Evolutionary conservation across 106 monocot species (phyloP), one percentile per base, ranked within the genome.

Genomic region (Hemerocallis citrina): DNA sequence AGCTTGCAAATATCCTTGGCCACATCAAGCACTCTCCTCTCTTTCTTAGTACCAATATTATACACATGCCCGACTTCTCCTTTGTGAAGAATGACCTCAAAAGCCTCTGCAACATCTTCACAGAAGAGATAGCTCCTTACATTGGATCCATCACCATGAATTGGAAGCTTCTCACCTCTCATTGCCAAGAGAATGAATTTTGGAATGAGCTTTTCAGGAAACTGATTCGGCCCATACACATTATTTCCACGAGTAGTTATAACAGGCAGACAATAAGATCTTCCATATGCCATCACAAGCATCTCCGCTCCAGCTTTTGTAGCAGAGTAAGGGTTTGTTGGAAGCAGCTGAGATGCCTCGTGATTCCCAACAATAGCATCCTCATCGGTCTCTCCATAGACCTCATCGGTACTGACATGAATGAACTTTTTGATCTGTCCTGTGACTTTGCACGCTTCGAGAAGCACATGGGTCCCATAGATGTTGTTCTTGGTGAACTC

Each of bases 401-500:
- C 93, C 54, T 93, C 93, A 50, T 93, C 93, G 15, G 93, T 93
- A 34, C 93, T 93, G 0, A 93, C 93, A 65, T 93, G 93, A 50
- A 93, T 85, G 62, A 93, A 93, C 51, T 84, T 44, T 28, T 72
- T 74, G 45, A 93, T 73, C 56, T 85, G 84, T 9, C 88, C 88
- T 33, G 75, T 81, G 46, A 78, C 76, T 68, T 88, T 93, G 79
- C 88, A 88, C 13, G 93, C 88, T 71, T 93, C 93, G 5, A 93
- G 75, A 28, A 93, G 89, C n/a, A 93, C 93, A 63, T 93, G 93
- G 49, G 93, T 93, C 0, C 93, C 93, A 68, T 82, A 89, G 25
- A 93, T 93, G 64, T 93, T 93, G 75, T 93, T 93, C 44, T 93
- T 89, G 35, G 93, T 93, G 60, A 93, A 93, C 63, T 93, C 93